A percentile compares a stretch with the other conserved stretches of the same genome.
phyloP scores from a whole-genome alignment of 495 filamentous ascomycete species.

The Clavariopsis aquatica region DNA sequence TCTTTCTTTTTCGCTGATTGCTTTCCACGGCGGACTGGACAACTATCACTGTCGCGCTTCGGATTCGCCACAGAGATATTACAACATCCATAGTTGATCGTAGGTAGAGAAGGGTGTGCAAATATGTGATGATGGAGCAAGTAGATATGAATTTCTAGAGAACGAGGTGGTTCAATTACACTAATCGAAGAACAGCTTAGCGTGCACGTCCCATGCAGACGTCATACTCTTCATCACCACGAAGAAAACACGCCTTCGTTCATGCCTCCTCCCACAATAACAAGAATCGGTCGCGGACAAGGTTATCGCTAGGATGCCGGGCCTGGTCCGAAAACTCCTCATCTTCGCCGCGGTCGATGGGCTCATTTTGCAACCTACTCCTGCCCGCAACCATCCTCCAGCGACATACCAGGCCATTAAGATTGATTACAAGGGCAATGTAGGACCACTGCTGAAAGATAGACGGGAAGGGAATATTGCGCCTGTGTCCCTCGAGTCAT shows the following conservation, averaged over 20 bases:
- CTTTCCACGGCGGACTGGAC: too few species aligned
- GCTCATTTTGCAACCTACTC: slow-evolving; percentile 74
- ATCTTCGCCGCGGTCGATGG: slow-evolving; percentile 85
- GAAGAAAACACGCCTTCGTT: not conserved
- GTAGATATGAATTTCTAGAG: too few species aligned
- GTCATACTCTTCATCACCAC: slow-evolving; percentile 1
- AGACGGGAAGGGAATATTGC: slow-evolving; percentile 47
- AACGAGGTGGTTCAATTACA: too few species aligned
- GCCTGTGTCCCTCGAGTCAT: slow-evolving; percentile 63
- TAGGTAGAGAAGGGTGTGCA: too few species aligned
- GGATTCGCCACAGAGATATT: too few species aligned
- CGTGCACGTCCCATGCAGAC: not conserved
- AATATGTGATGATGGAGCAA: too few species aligned
- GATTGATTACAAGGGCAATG: slow-evolving; percentile 71
- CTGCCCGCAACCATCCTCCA: slow-evolving; percentile 44
- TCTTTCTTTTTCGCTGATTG: too few species aligned
- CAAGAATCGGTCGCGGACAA: not conserved
- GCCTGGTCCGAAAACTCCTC: slow-evolving; percentile 73
- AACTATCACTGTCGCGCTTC: too few species aligned
- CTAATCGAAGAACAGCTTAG: not conserved
- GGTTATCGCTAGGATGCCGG: slow-evolving; percentile 58
- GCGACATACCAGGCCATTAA: slow-evolving; percentile 54
- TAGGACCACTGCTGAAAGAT: slow-evolving; percentile 50
- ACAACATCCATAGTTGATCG: too few species aligned
- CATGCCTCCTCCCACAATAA: not conserved